Evolutionary conservation across 2,329 filamentous ascomycete species (phyloP).

Genomic region (Venturia oleaginea): DNA sequence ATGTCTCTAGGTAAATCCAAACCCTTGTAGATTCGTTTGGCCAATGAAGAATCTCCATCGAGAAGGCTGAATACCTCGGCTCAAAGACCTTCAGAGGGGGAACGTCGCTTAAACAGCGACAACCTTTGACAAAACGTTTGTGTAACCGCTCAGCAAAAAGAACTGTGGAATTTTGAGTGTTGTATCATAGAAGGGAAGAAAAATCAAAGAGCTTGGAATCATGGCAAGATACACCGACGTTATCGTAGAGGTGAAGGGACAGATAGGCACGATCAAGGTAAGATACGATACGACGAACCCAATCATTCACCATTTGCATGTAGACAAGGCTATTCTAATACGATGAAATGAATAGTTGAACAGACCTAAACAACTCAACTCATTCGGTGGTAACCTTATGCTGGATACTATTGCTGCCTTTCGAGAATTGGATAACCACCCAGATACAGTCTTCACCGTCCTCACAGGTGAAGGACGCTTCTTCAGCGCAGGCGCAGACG

Average conservation of each 20-base stretch:
- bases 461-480: constrained; percentile 42
- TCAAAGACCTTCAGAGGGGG: neutral
- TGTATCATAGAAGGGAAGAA: neutral
- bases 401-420: constrained; percentile 35
- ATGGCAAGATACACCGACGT: constrained; percentile 31
- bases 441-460: constrained; percentile 42
- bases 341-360: constrained; percentile 30
- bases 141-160: neutral
- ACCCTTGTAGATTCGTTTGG: neutral
- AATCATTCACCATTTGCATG: too few species aligned
- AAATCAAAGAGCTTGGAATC: neutral
- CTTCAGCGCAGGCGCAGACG: constrained; percentile 42
- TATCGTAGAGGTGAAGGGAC: constrained; percentile 33
- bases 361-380: constrained; percentile 39
- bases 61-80: neutral
- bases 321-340: too few species aligned
- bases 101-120: neutral
- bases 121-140: neutral
- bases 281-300: too few species aligned
- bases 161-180: neutral
- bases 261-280: constrained; percentile 41
- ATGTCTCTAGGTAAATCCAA: too few species aligned
- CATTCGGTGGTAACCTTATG: constrained; percentile 39
- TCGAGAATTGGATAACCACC: constrained; percentile 37
- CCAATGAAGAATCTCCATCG: neutral